Evolutionary conservation across 495 filamentous ascomycete genomes (phyloP).

Genomic region (Penicillium coprophilum): DNA sequence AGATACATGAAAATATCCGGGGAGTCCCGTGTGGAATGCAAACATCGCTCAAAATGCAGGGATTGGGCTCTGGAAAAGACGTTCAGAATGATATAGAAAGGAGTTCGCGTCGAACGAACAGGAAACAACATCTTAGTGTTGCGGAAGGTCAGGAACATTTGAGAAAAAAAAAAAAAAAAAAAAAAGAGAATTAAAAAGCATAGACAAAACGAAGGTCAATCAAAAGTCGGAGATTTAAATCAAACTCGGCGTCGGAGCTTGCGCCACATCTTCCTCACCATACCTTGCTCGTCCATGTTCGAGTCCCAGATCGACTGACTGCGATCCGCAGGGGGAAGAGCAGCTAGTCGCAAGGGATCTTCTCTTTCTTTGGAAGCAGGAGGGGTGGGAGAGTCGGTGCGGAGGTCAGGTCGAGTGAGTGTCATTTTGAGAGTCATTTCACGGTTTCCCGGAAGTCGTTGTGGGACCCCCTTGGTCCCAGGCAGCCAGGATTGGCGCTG

Average conservation of each 20-base stretch:
- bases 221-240: slow-evolving; percentile 13
- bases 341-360: slow-evolving; percentile 55
- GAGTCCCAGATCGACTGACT: slow-evolving; percentile 46
- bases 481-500: slow-evolving; percentile 25
- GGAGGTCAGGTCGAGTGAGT: slow-evolving; percentile 82
- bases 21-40: not conserved
- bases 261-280: slow-evolving; percentile 58
- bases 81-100: slow-evolving; percentile 8
- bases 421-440: slow-evolving; percentile 98
- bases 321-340: slow-evolving; percentile 49
- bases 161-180: not conserved
- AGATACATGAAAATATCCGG: slow-evolving; percentile 9
- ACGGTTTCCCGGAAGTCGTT: slow-evolving; percentile 41
- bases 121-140: slow-evolving; percentile 4
- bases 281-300: slow-evolving; percentile 40
- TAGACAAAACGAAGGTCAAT: slow-evolving; percentile 13
- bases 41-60: slow-evolving; percentile 18
- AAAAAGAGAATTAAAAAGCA: no score
- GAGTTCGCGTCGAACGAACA: slow-evolving; percentile 18
- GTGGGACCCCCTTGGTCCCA: slow-evolving; percentile 19
- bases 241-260: slow-evolving; percentile 38
- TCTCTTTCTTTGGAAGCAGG: slow-evolving; percentile 55
- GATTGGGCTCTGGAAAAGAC: slow-evolving; percentile 2
- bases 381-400: slow-evolving; percentile 63
- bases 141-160: slow-evolving; percentile 5